A percentile compares a stretch with the other conserved stretches of the same genome.
phyloP scores from a whole-genome alignment of 2,329 filamentous ascomycete species.

The Fusarium coicis region DNA sequence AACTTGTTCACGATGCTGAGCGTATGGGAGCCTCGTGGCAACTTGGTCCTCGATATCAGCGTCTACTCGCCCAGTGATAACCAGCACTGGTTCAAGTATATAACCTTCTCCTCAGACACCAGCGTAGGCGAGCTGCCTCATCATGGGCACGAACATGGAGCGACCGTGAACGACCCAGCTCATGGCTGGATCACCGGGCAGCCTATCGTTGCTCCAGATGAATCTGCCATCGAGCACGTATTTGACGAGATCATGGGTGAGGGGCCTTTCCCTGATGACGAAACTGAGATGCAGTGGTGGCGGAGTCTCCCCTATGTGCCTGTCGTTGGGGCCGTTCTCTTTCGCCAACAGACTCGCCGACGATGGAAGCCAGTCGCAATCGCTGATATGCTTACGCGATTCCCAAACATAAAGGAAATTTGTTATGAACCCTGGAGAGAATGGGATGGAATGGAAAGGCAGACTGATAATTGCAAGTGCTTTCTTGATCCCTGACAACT shows the following conservation, averaged over 20 bases:
- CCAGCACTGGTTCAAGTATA: neutral
- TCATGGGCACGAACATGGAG: neutral
- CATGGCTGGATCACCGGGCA: neutral
- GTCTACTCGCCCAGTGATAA: neutral
- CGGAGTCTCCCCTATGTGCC: neutral
- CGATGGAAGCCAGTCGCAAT: conserved; percentile 49
- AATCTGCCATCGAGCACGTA: accelerated
- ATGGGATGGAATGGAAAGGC: conserved; percentile 30
- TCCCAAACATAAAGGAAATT: conserved; percentile 51
- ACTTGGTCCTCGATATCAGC: neutral
- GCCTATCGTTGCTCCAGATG: neutral
- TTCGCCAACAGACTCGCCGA: conserved; percentile 35
- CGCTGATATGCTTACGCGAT: conserved; percentile 48
- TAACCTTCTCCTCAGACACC: neutral
- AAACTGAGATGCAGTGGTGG: neutral
- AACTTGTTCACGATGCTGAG: neutral
- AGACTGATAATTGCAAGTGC: conserved; percentile 47
- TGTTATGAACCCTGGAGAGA: conserved; percentile 54
- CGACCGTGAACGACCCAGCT: neutral
- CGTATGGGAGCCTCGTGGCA: neutral
- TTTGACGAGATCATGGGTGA: neutral
- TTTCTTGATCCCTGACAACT: conserved; percentile 14
- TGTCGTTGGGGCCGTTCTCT: neutral
- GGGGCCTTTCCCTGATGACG: neutral
- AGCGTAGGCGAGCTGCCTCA: neutral